Percentiles rank a stretch among this genome's conserved stretches.
These are phyloP conservation scores for Cyclostephanos tholiformis DNA, from an alignment of 108 stramenopile species.

Conservation along the genomic window DNA sequence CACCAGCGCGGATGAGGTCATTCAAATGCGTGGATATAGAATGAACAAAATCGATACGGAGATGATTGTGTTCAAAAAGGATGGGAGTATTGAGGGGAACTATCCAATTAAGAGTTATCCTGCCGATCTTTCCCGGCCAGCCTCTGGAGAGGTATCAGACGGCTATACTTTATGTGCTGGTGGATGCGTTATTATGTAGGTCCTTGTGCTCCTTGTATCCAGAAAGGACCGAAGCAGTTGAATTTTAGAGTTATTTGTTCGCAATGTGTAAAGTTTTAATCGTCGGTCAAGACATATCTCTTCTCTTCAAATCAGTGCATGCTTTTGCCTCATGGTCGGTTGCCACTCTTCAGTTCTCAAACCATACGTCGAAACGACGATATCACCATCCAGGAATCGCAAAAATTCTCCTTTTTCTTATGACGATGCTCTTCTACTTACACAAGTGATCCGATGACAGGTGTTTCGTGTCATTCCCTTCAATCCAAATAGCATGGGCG, in stretches of 20 bases:
- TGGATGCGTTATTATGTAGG: constrained; percentile 39
- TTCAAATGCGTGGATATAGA: constrained; percentile 81
- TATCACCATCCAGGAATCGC: no score
- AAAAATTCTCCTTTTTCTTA: no score
- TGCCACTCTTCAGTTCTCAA: no score
- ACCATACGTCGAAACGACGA: no score
- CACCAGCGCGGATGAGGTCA: constrained; percentile 54
- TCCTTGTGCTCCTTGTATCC: not conserved
- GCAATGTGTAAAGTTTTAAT: not conserved
- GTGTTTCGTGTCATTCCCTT: no score
- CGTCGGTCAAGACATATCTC: no score
- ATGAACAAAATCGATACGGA: constrained; percentile 50
- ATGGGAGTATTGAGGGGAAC: constrained; percentile 50
- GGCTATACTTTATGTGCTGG: constrained; percentile 25
- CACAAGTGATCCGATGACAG: no score
- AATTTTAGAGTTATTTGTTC: not conserved
- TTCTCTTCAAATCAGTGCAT: no score
- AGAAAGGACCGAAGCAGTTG: not conserved
- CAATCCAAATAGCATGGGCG: no score
- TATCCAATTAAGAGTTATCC: not conserved
- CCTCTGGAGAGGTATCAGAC: constrained; percentile 27
- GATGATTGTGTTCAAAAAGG: constrained; percentile 54
- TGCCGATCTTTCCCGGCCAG: constrained; percentile 32
- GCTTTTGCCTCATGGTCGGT: no score
- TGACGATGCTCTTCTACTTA: no score